Conservation (phyloP, 495 filamentous ascomycete genomes). For the Pseudomonodictys pantanalensis region DNA sequence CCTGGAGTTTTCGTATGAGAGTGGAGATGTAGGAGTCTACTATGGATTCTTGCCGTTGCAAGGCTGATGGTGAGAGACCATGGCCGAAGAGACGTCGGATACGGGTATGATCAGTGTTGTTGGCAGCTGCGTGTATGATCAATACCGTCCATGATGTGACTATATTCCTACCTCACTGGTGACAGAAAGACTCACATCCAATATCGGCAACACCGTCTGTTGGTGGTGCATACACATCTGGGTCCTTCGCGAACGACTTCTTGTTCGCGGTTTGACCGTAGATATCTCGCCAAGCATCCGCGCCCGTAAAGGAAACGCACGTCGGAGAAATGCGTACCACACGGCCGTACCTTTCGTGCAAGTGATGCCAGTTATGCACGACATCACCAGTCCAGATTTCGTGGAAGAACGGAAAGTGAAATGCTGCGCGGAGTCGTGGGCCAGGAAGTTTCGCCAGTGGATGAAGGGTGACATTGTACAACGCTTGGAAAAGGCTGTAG, state of each 20-base stretch:
- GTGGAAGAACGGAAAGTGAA: constrained; percentile 5
- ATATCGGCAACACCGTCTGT: neutral
- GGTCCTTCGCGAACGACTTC: neutral
- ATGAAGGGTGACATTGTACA: neutral
- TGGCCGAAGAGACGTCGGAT: constrained; percentile 17
- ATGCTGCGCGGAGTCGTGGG: neutral
- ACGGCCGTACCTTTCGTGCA: constrained; percentile 6
- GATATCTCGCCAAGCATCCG: constrained; percentile 7
- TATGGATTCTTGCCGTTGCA: constrained; percentile 25
- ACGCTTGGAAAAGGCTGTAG: neutral
- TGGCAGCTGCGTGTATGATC: neutral
- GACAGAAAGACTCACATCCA: constrained; percentile 1
- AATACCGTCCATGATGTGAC: neutral
- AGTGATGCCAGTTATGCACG: constrained; percentile 3
- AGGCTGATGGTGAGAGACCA: constrained; percentile 31
- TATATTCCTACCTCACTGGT: neutral
- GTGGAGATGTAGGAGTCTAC: constrained; percentile 11
- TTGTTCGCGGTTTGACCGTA: neutral
- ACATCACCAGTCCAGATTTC: constrained; percentile 10
- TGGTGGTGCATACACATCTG: neutral
- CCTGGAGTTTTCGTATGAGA: constrained; percentile 29
- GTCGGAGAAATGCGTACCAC: constrained; percentile 2
- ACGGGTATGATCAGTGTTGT: constrained; percentile 4
- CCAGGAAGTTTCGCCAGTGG: constrained; percentile 3
- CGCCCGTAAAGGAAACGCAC: neutral